Base-by-base conservation (phyloP, 192 early-diverging fungal genomes). In the Lobosporangium transversale region DNA sequence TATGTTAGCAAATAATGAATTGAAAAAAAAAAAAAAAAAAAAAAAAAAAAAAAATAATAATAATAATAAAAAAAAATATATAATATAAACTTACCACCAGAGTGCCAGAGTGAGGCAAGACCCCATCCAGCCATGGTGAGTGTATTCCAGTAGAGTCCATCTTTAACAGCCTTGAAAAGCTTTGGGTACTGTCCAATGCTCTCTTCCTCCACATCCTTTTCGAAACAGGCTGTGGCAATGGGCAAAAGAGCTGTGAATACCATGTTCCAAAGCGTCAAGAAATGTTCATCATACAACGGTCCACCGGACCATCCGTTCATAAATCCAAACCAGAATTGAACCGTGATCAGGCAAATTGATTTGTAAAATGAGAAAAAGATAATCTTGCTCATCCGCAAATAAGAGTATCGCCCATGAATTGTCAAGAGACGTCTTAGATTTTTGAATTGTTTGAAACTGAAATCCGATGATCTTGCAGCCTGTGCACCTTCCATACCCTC, bases 291-390 rank as follows among this genome's bases (percentile, higher is more conserved):
- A 76, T 95, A 98, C 17, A 98, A 66, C 2, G 96, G 94, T 74
- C 95, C 88, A 17, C 96, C 96, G 21, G 95, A 97, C 74, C 95
- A 97, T 14, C 90, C 93, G 70, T 95, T 97, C 84, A 94, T 93
- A 55, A 93, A 86, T 21, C 94, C 88, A 71, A 83, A 87, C 96
- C 96, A 98, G 64, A 98, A 91, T 85, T 97, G 95, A 52, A 94
- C 97, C 61, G 97, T 86, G 83, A 96, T 97, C 71, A 98, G 84
- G 48, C 94, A 91, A 45, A 98, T 96, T 66, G 97, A 97, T 85
- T 98, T 98, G 89, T 98, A 98, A 82, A 98, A 98, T 54, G 92
- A 94, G 81, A 93, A 98, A 40, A 98, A 88, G 51, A 97, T 94
- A 68, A 98, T 85, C 84, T 98, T 98, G 81, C 90, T 90, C 55